Conservation (phyloP, 306 rosid species). For the Sphenostylis stenocarpa region DNA sequence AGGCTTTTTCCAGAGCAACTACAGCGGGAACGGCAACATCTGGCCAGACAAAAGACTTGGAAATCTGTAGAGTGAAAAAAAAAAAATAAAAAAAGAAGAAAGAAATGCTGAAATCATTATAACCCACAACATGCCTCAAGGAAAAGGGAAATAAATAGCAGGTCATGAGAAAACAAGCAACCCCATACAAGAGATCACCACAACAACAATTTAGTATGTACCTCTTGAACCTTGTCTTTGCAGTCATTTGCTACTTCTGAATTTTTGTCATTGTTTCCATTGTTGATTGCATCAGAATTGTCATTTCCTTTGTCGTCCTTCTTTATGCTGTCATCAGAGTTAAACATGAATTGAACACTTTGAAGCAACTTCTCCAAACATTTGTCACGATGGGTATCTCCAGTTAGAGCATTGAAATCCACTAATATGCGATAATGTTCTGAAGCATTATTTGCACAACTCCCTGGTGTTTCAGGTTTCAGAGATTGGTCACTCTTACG, state of each 20-base stretch:
- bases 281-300: slow-evolving; percentile 42
- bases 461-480: slow-evolving; percentile 80
- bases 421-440: slow-evolving; percentile 60
- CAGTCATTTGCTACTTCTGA: slow-evolving; percentile 38
- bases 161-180: slow-evolving; percentile 11
- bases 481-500: slow-evolving; percentile 55
- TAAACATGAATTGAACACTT: slow-evolving; percentile 57
- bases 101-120: slow-evolving; percentile 22
- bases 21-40: slow-evolving; percentile 80
- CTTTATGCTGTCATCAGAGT: slow-evolving; percentile 33
- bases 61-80: slow-evolving; percentile 47
- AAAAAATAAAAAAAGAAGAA: no score
- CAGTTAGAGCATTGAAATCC: slow-evolving; percentile 57
- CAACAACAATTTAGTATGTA: slow-evolving; percentile 24
- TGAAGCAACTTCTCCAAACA: slow-evolving; percentile 76
- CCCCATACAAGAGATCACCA: slow-evolving; percentile 12
- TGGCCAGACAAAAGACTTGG: slow-evolving; percentile 78
- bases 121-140: neutral
- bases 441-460: slow-evolving; percentile 50
- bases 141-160: slow-evolving; percentile 13
- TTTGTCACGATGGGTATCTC: slow-evolving; percentile 77
- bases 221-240: slow-evolving; percentile 62
- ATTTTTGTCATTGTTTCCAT: slow-evolving; percentile 43
- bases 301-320: slow-evolving; percentile 55
- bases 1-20: slow-evolving; percentile 80